Conservation (phyloP, 257 asterid genomes). For the Catharanthus roseus region DNA sequence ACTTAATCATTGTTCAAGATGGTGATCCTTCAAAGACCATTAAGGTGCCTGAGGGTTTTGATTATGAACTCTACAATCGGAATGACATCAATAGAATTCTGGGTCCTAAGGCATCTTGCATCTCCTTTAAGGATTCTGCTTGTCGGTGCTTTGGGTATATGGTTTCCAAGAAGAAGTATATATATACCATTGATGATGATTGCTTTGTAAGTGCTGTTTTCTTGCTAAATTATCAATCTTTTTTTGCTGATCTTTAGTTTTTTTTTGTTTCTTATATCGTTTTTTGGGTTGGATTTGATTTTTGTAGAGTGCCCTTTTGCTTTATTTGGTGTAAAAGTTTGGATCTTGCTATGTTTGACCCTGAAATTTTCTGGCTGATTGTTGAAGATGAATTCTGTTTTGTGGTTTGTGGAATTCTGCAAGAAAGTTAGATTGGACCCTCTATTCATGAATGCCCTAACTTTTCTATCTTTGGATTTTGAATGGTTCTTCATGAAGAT, state of each 20-base stretch:
- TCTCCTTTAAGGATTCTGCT: slow-evolving; percentile 76
- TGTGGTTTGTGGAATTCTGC: not conserved
- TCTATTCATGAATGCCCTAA: not conserved
- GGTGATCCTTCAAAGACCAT: slow-evolving; percentile 66
- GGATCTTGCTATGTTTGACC: slow-evolving; percentile 26
- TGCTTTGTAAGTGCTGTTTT: slow-evolving; percentile 55
- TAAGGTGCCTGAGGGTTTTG: slow-evolving; percentile 61
- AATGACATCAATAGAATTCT: slow-evolving; percentile 71
- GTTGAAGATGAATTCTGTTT: not conserved
- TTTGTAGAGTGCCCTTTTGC: slow-evolving; percentile 6
- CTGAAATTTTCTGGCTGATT: not conserved
- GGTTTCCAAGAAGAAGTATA: slow-evolving; percentile 86
- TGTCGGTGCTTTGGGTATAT: slow-evolving; percentile 73
- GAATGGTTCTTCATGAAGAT: too few relatives aligned
- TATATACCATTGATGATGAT: slow-evolving; percentile 75
- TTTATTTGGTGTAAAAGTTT: slow-evolving; percentile 7
- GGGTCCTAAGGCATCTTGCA: slow-evolving; percentile 80
- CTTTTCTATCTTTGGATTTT: not conserved
- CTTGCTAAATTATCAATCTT: not conserved
- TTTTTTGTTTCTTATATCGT: not conserved
- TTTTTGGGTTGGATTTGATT: not conserved
- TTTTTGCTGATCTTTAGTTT: not conserved
- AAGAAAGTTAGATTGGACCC: not conserved
- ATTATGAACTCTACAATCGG: slow-evolving; percentile 67
- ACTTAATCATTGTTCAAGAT: slow-evolving; percentile 73